phyloP scores from a whole-genome alignment of 2,329 filamentous ascomycete species.

The Bipolaris sorokiniana region DNA sequence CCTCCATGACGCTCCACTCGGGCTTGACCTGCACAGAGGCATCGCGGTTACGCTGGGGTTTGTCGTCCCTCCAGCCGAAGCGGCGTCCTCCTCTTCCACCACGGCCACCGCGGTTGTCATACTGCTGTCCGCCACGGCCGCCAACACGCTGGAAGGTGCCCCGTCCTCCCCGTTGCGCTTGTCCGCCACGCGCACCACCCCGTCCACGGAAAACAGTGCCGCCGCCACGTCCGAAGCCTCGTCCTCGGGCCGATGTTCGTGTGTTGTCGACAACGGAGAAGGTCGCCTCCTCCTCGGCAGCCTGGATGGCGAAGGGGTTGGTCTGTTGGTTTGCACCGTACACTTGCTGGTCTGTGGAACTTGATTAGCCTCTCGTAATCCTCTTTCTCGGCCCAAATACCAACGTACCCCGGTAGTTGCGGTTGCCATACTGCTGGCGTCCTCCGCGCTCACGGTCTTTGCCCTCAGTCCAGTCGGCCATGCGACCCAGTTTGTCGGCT shows the following conservation, averaged over 20 bases:
- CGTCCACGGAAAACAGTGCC: constrained; percentile 86
- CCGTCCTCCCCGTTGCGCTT: constrained; percentile 72
- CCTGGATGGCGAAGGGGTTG: constrained; percentile 81
- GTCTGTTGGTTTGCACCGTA: constrained; percentile 89
- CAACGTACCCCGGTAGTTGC: constrained; percentile 81
- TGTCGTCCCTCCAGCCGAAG: constrained; percentile 99
- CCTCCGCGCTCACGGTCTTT: constrained; percentile 81
- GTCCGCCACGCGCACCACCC: constrained; percentile 74
- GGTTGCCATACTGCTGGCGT: constrained; percentile 80
- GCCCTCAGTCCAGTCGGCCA: constrained; percentile 98
- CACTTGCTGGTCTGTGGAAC: constrained; percentile 81
- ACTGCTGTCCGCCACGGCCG: constrained; percentile 68
- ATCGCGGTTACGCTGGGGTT: constrained; percentile 94
- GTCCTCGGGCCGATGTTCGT: constrained; percentile 80
- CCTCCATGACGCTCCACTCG: constrained; percentile 94
- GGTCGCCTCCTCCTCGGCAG: constrained; percentile 91
- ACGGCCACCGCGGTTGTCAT: constrained; percentile 72
- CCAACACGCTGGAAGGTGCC: constrained; percentile 76
- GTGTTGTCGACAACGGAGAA: constrained; percentile 99
- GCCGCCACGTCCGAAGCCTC: constrained; percentile 82
- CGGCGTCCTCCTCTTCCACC: constrained; percentile 79
- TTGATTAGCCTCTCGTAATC: constrained; percentile 20
- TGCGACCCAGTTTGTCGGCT: constrained; percentile 96
- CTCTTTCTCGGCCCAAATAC: background rate
- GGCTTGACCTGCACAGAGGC: constrained; percentile 95